Percentiles rank a stretch among this genome's conserved stretches.
Evolutionary conservation across 2,329 filamentous ascomycete species (phyloP).

Genomic region (Rhynchosporium agropyri): DNA sequence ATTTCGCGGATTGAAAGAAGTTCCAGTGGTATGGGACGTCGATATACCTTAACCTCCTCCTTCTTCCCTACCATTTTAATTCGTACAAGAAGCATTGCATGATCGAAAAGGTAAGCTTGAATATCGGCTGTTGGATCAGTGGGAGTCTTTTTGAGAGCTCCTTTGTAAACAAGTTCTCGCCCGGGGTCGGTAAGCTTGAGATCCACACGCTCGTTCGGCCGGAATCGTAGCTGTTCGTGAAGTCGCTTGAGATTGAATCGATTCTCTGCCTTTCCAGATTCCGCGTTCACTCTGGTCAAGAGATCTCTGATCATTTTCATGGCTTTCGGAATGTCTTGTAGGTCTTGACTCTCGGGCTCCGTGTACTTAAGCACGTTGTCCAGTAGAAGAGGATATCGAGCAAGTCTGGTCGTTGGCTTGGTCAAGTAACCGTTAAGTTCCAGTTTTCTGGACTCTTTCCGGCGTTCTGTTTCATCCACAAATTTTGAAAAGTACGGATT

Average conservation of each 20-base stretch:
- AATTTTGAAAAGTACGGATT: slow-evolving; percentile 88
- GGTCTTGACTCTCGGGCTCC: slow-evolving; percentile 84
- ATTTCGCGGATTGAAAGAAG: slow-evolving; percentile 93
- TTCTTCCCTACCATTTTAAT: slow-evolving; percentile 90
- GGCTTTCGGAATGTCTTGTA: slow-evolving; percentile 88
- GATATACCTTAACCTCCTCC: slow-evolving; percentile 93
- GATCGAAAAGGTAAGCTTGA: slow-evolving; percentile 93
- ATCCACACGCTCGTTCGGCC: slow-evolving; percentile 87
- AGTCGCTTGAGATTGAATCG: slow-evolving; percentile 93
- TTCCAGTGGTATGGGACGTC: slow-evolving; percentile 91
- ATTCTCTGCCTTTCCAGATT: slow-evolving; percentile 97
- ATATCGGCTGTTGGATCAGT: slow-evolving; percentile 82
- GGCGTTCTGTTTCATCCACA: slow-evolving; percentile 92
- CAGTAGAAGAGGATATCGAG: slow-evolving; percentile 87
- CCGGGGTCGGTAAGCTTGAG: slow-evolving; percentile 92
- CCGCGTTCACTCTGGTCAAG: slow-evolving; percentile 84
- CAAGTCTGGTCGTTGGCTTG: slow-evolving; percentile 93
- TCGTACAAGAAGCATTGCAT: slow-evolving; percentile 88
- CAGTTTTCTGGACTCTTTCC: slow-evolving; percentile 95
- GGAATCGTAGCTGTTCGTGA: slow-evolving; percentile 89
- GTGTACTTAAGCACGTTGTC: slow-evolving; percentile 94
- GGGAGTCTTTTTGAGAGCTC: slow-evolving; percentile 87
- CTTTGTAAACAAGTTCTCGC: slow-evolving; percentile 92
- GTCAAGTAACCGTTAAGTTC: slow-evolving; percentile 97
- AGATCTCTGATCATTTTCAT: slow-evolving; percentile 85